These are phyloP conservation scores for Pythium volutum DNA, from an alignment of 352 stramenopile genomes.

Conservation along the genomic window DNA sequence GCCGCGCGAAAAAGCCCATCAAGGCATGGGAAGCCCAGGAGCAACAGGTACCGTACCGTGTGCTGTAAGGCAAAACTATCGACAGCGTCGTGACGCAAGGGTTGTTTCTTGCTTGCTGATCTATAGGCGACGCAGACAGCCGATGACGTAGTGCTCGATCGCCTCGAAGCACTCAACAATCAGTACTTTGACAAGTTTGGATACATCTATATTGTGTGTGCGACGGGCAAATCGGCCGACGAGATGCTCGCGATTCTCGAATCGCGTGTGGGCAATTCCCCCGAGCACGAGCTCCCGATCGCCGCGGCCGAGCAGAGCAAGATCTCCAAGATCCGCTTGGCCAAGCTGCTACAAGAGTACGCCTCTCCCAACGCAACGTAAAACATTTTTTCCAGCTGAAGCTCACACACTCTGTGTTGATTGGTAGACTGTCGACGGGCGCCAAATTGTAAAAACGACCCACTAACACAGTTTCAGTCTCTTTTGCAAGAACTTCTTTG, in stretches of 20 bases:
- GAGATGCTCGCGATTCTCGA: constrained; percentile 77
- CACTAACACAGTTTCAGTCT: no score
- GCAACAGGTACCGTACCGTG: constrained; percentile 41
- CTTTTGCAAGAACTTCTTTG: no score
- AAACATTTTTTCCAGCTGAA: not conserved
- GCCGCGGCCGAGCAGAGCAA: constrained; percentile 72
- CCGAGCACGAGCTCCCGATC: constrained; percentile 48
- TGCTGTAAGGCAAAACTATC: no score
- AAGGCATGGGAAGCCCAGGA: constrained; percentile 74
- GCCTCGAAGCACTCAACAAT: constrained; percentile 61
- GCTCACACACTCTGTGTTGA: not conserved
- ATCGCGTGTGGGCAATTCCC: constrained; percentile 42
- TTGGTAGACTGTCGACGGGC: constrained; percentile 5
- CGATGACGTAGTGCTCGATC: constrained; percentile 45
- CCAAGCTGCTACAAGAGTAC: constrained; percentile 69
- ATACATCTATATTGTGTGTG: constrained; percentile 82
- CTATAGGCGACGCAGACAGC: constrained; percentile 52
- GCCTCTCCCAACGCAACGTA: not conserved
- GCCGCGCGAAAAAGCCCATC: constrained; percentile 59
- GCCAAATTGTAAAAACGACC: constrained; percentile 13
- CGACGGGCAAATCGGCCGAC: constrained; percentile 67
- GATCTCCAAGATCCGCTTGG: constrained; percentile 68
- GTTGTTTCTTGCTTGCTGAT: not conserved
- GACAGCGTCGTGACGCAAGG: not conserved
- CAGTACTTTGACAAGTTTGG: constrained; percentile 69